These are phyloP conservation scores for Russula vinacea DNA, from an alignment of 768 basidiomycete species.

Conservation along the genomic window DNA sequence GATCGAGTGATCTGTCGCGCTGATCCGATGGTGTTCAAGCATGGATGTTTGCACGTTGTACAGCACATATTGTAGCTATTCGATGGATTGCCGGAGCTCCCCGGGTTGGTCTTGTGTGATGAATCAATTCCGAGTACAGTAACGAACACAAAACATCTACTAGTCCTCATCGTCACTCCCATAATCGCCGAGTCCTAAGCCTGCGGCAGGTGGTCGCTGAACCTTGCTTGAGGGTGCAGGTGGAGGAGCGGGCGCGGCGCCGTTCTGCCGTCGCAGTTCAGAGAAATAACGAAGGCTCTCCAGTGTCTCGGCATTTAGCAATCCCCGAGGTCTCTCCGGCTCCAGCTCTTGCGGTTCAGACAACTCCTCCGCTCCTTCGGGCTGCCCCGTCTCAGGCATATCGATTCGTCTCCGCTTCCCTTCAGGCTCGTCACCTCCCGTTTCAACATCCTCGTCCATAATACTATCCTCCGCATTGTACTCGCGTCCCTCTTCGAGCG, in stretches of 20 bases:
- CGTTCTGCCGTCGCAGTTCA: conserved; percentile 74
- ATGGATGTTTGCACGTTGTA: conserved; percentile 11
- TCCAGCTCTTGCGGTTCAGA: conserved; percentile 15
- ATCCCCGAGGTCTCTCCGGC: conserved; percentile 43
- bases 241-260: conserved; percentile 32
- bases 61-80: conserved; percentile 1
- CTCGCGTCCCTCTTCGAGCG: conserved; percentile 76
- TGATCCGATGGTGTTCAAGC: conserved; percentile 31
- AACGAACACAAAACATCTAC: conserved; percentile 1
- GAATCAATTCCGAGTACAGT: background rate
- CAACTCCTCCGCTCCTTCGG: conserved; percentile 10
- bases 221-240: conserved; percentile 34
- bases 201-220: conserved; percentile 41
- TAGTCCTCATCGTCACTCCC: conserved; percentile 68
- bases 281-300: conserved; percentile 91
- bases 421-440: conserved; percentile 37
- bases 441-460: conserved; percentile 39
- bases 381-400: conserved; percentile 31
- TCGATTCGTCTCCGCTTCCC: conserved; percentile 40
- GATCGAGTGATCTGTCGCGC: conserved; percentile 32
- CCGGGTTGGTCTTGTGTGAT: no score
- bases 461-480: conserved; percentile 19
- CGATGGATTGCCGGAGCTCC: background rate
- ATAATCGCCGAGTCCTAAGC: conserved; percentile 68
- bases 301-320: conserved; percentile 80